Evolutionary conservation across 768 basidiomycete genomes (phyloP), one percentile per base, ranked within the genome.

Genomic region (Serendipita sp.): DNA sequence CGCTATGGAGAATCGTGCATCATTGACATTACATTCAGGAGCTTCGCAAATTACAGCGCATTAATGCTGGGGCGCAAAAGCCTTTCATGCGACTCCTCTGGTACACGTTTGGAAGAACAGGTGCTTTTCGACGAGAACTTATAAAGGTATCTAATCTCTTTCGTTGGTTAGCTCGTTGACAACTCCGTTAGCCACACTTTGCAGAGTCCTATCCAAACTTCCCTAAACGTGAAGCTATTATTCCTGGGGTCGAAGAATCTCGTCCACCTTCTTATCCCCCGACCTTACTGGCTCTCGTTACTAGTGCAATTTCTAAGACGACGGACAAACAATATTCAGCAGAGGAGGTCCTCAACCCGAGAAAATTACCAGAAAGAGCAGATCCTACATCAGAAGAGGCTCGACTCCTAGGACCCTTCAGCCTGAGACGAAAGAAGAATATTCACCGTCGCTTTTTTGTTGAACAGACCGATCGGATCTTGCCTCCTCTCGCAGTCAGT

Each of bases 361-460:
- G 83, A 1, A 77, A 71, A 3, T 74, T 89, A 28, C 84, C 86
- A 1, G 68, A 71, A n/a, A 80, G 81, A 24, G 83, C 83, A 35
- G 73, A 84, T 67, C 79, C 81, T 18, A 67, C 72, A 2, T 85
- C 86, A 7, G 76, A 80, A 65, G 85, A 87, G 63, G 83, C 83
- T 1, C 71, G 71, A 34, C 68, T 86, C 2, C 74, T 87, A 38
- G 88, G 88, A 2, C 80, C 78, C 8, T 75, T 89, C 47, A 87
- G 86, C 76, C 86, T 82, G 70, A 82, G 89, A 41, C 80, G 88
- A 48, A 81, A 89, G 71, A 78, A 83, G 58, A 92, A 92, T 73
- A 77, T 84, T 53, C 82, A 83, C 24, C 82, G 85, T 83, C 81
- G 83, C 24, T 87, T 78, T 70, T 89, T 83, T 72, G 74, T 71